A percentile compares a stretch with the other conserved stretches of the same genome.
These are phyloP conservation scores for Elaeis guineensis DNA, from an alignment of 176 grass and related monocot genomes.

Conservation along the genomic window DNA sequence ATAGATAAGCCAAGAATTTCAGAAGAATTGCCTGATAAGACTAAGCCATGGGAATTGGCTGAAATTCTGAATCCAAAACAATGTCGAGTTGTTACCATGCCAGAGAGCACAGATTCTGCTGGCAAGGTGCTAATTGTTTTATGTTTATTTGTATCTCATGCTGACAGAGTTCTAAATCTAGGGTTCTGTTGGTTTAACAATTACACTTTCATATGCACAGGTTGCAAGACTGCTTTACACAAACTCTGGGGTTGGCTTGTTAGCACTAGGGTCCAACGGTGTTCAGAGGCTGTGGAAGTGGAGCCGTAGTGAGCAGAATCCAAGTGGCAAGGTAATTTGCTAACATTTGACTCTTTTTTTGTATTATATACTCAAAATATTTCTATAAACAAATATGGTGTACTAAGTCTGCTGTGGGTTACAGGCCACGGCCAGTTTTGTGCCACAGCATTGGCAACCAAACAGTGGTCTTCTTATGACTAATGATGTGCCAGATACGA, in stretches of 20 bases:
- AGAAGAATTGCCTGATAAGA: constrained; percentile 74
- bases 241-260: constrained; percentile 78
- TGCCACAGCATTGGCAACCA: constrained; percentile 90
- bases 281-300: constrained; percentile 95
- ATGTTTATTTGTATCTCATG: constrained; percentile 19
- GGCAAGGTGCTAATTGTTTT: constrained; percentile 41
- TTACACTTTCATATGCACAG: constrained; percentile 34
- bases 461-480: constrained; percentile 85
- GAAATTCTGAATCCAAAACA: constrained; percentile 81
- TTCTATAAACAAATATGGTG: no score
- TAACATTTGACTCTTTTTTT: constrained; percentile 14
- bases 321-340: constrained; percentile 56
- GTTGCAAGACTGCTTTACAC: constrained; percentile 86
- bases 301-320: constrained; percentile 74
- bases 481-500: constrained; percentile 66
- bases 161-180: background rate
- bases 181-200: background rate
- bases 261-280: constrained; percentile 85
- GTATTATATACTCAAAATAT: background rate
- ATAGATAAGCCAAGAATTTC: constrained; percentile 71
- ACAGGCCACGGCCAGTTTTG: constrained; percentile 71
- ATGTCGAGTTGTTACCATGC: constrained; percentile 72
- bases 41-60: constrained; percentile 54
- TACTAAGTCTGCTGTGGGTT: constrained; percentile 14
- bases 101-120: constrained; percentile 67